These are phyloP conservation scores for Magnusiomyces suaveolens DNA, from an alignment of 1,139 yeast genomes.

Conservation along the genomic window DNA sequence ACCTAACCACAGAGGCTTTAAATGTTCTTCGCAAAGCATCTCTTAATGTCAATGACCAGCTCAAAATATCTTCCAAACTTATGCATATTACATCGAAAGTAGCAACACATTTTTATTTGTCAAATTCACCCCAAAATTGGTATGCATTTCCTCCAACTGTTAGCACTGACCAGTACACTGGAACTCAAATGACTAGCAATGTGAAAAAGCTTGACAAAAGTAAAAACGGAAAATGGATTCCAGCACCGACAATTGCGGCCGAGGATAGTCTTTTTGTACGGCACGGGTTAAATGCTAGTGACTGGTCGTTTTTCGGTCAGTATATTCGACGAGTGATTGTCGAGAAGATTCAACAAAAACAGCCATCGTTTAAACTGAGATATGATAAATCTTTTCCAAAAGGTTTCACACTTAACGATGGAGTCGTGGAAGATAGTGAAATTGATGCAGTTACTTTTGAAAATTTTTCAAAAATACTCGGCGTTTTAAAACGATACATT, in stretches of 20 bases:
- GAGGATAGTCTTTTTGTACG: conserved; percentile 11
- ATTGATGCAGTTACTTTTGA: not conserved
- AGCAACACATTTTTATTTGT: conserved; percentile 12
- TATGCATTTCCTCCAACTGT: conserved; percentile 7
- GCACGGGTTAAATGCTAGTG: not conserved
- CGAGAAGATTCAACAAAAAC: not conserved
- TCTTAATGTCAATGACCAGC: not conserved
- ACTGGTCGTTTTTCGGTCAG: not conserved
- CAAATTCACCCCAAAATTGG: conserved; percentile 13
- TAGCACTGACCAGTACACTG: not conserved
- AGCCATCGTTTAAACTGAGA: not conserved
- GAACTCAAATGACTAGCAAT: not conserved
- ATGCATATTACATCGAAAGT: conserved; percentile 7
- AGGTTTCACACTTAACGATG: conserved; percentile 8
- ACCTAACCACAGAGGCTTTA: conserved; percentile 8
- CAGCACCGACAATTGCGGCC: conserved; percentile 8
- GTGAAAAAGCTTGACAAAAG: not conserved
- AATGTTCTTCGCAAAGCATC: conserved; percentile 5
- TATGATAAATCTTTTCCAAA: not conserved
- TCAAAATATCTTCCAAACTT: not conserved
- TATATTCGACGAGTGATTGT: not conserved
- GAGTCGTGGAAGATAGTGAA: conserved; percentile 5
- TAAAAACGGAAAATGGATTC: conserved; percentile 6
- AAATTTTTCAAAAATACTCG: not conserved
- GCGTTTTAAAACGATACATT: conserved; percentile 18